Percentiles rank a stretch among this genome's conserved stretches.
These are phyloP conservation scores for Tetracentron sinense DNA, from an alignment of 164 flowering plant genomes.

Conservation along the genomic window DNA sequence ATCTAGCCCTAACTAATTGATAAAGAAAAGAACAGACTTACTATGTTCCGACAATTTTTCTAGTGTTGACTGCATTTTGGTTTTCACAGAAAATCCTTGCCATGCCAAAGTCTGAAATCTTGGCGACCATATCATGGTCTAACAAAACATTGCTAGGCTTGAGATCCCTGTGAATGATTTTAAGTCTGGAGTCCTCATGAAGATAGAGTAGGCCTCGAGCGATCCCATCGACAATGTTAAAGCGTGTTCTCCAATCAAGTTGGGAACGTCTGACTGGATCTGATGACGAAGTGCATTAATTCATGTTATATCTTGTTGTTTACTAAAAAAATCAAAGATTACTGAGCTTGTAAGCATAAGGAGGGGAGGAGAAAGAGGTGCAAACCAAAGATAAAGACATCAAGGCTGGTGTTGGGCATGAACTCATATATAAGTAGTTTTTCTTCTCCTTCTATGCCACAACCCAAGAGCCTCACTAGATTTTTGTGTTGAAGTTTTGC, in stretches of 20 bases:
- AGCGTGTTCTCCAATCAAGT: slow-evolving; percentile 21
- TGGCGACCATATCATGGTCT: slow-evolving; percentile 25
- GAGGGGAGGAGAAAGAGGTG: not conserved
- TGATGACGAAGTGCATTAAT: too few species aligned
- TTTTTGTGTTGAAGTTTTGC: slow-evolving; percentile 26
- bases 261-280: slow-evolving; percentile 1
- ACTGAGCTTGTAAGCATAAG: too few species aligned
- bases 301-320: too few species aligned
- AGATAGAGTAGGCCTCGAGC: slow-evolving; percentile 31
- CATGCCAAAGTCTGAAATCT: slow-evolving; percentile 38
- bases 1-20: too few species aligned
- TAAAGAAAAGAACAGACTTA: too few species aligned
- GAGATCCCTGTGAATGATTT: slow-evolving; percentile 34
- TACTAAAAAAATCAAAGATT: too few species aligned
- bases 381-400: slow-evolving; percentile 17
- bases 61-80: slow-evolving; percentile 19
- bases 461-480: slow-evolving; percentile 27
- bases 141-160: slow-evolving; percentile 28
- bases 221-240: slow-evolving; percentile 24
- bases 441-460: slow-evolving; percentile 17
- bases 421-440: slow-evolving; percentile 24
- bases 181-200: slow-evolving; percentile 32
- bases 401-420: slow-evolving; percentile 20
- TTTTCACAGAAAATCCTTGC: slow-evolving; percentile 25
- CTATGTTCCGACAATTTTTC: slow-evolving; percentile 25